Conservation (phyloP, 1,284 basidiomycete genomes). For the Veloporphyrellus conicus region DNA sequence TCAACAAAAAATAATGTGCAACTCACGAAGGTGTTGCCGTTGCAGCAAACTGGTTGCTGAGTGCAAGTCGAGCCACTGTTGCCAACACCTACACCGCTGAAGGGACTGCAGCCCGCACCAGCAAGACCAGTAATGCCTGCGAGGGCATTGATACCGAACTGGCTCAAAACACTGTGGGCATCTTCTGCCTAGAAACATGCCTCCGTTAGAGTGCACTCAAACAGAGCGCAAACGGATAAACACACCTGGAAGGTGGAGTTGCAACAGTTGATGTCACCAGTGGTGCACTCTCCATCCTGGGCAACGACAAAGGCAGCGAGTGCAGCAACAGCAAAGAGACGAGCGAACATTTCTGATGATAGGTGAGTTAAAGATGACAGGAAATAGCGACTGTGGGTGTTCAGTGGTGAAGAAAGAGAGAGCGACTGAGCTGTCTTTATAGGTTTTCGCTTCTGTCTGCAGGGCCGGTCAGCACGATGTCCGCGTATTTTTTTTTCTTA, state of each 20-base stretch:
- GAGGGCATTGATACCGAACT: neutral
- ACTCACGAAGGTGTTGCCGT: constrained; percentile 17
- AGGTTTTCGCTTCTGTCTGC: neutral
- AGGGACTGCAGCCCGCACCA: neutral
- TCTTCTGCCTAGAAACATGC: neutral
- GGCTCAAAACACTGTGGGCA: neutral
- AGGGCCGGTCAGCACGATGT: too few species aligned
- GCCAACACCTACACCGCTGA: neutral
- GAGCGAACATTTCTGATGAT: neutral
- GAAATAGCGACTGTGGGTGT: neutral
- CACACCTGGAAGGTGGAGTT: neutral
- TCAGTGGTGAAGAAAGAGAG: neutral
- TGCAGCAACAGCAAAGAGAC: neutral
- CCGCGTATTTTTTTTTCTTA: too few species aligned
- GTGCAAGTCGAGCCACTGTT: constrained; percentile 4
- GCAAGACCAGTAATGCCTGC: neutral
- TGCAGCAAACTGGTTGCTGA: constrained; percentile 19
- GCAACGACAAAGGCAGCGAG: neutral
- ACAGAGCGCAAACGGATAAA: neutral
- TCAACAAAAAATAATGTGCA: neutral
- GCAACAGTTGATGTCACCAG: neutral
- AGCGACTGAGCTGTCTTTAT: neutral
- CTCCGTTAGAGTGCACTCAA: neutral
- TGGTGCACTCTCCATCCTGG: neutral
- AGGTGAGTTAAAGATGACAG: neutral